phyloP scores from a whole-genome alignment of 768 basidiomycete genomes.

The Hortiboletus campestris region DNA sequence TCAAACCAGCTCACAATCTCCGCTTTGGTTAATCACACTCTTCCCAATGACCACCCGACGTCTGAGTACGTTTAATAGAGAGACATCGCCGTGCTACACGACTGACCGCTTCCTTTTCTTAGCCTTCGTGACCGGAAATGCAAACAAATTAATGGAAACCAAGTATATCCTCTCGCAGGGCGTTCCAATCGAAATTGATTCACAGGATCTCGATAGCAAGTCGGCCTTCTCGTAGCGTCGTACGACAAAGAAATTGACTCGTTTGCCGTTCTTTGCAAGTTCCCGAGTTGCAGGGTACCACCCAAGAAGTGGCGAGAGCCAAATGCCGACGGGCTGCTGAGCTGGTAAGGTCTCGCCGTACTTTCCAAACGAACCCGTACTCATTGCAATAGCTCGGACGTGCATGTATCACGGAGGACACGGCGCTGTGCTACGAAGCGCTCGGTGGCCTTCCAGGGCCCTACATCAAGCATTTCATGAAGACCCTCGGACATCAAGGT shows the following conservation, averaged over 20 bases:
- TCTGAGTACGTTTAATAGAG: slow-evolving; percentile 22
- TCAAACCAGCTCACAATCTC: neutral
- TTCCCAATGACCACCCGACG: slow-evolving; percentile 20
- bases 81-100: neutral
- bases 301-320: slow-evolving; percentile 81
- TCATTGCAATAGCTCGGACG: slow-evolving; percentile 40
- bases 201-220: slow-evolving; percentile 78
- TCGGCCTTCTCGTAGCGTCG: slow-evolving; percentile 11
- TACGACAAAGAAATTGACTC: neutral
- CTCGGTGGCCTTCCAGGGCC: slow-evolving; percentile 92
- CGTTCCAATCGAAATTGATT: slow-evolving; percentile 69
- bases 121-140: slow-evolving; percentile 96
- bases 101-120: slow-evolving; percentile 11
- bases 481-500: slow-evolving; percentile 82
- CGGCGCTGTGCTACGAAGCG: slow-evolving; percentile 88
- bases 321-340: slow-evolving; percentile 88
- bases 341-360: slow-evolving; percentile 50
- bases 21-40: no score
- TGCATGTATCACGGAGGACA: slow-evolving; percentile 85
- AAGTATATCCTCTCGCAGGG: slow-evolving; percentile 73
- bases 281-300: slow-evolving; percentile 92
- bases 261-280: slow-evolving; percentile 44
- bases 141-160: slow-evolving; percentile 89
- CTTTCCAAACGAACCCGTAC: neutral
- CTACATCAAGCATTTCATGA: slow-evolving; percentile 94